Percentiles rank a stretch among this genome's conserved stretches.
Evolutionary conservation across 2,329 filamentous ascomycete genomes (phyloP).

Genomic region (Fusarium camptoceras): DNA sequence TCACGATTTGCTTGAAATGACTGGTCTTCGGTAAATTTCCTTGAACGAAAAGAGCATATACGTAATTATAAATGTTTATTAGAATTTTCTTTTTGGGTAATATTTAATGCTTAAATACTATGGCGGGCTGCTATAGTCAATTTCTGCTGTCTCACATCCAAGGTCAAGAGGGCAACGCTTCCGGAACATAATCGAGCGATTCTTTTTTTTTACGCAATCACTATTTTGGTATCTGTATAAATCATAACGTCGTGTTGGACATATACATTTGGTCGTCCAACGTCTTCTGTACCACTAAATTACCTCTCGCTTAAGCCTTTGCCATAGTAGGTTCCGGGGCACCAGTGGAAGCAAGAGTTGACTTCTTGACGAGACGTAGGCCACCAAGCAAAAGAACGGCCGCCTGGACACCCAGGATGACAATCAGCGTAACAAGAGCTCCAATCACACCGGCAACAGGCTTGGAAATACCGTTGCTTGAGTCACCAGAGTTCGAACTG

Average conservation of each 20-base stretch:
- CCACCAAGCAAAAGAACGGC: constrained; percentile 58
- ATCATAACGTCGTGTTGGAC: constrained; percentile 4
- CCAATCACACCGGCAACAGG: constrained; percentile 86
- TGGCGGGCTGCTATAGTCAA: not conserved
- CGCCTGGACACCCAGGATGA: constrained; percentile 60
- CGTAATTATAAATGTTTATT: constrained; percentile 24
- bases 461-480: constrained; percentile 67
- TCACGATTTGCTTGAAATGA: constrained; percentile 72
- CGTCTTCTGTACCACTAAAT: not conserved
- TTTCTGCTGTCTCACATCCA: not conserved
- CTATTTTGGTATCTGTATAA: constrained; percentile 12
- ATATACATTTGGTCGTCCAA: not conserved
- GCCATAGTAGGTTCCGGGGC: constrained; percentile 18
- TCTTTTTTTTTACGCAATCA: not conserved
- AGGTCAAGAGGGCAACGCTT: not conserved
- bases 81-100: constrained; percentile 20
- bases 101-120: constrained; percentile 16
- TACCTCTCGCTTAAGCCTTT: constrained; percentile 39
- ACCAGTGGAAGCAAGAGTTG: constrained; percentile 46
- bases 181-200: not conserved
- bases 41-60: not conserved
- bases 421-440: constrained; percentile 70
- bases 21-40: constrained; percentile 45
- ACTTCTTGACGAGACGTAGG: constrained; percentile 62
- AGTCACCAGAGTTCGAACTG: constrained; percentile 28